Percentiles rank a stretch among this genome's conserved stretches.
Conservation (phyloP, 768 basidiomycete species). For the Steccherinum ochraceum region DNA sequence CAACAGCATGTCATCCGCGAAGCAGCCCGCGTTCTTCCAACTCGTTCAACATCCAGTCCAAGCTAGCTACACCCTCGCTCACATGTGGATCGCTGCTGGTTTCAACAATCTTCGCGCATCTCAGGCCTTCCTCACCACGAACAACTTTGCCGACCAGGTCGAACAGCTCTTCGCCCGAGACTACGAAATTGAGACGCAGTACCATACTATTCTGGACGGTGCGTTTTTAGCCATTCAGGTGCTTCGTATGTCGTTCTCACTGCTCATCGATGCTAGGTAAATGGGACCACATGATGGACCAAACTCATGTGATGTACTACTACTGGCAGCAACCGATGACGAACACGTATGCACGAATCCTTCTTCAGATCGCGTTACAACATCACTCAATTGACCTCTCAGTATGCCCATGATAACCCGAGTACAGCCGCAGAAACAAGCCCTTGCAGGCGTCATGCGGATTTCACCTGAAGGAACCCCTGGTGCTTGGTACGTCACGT, state of each 20-base stretch:
- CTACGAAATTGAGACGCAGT: conserved; percentile 52
- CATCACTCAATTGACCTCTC: not conserved
- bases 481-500: conserved; percentile 55
- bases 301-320: conserved; percentile 59
- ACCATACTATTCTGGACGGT: conserved; percentile 53
- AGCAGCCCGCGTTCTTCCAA: conserved; percentile 62
- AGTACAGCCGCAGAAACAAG: conserved; percentile 49
- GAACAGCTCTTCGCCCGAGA: conserved; percentile 55
- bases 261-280: not conserved
- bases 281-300: conserved; percentile 54
- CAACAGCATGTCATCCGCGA: conserved; percentile 38
- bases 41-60: conserved; percentile 61
- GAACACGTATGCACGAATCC: conserved; percentile 37
- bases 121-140: conserved; percentile 59
- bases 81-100: conserved; percentile 55
- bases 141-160: conserved; percentile 48
- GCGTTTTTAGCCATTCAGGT: conserved; percentile 11
- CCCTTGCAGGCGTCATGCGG: conserved; percentile 56
- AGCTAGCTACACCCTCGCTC: conserved; percentile 51
- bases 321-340: conserved; percentile 73
- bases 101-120: conserved; percentile 54
- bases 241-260: not conserved
- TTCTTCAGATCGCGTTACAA: not conserved
- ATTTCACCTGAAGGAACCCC: conserved; percentile 53
- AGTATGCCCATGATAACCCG: conserved; percentile 49